phyloP scores from a whole-genome alignment of 768 basidiomycete genomes.

The Podaxis sp. region DNA sequence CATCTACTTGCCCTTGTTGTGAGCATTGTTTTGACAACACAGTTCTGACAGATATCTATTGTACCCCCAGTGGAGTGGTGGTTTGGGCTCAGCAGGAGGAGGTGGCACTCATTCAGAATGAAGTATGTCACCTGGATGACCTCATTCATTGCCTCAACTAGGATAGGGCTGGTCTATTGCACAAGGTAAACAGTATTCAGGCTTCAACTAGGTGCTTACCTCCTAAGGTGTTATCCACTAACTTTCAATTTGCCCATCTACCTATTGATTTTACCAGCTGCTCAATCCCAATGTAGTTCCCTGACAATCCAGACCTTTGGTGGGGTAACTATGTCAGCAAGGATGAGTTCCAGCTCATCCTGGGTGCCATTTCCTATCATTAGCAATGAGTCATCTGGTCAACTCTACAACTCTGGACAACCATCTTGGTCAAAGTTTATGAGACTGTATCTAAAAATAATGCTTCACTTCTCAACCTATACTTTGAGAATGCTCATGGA shows the following conservation, averaged over 20 bases:
- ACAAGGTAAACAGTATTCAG: not conserved
- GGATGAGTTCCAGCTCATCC: not conserved
- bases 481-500: conserved; percentile 1
- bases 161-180: not conserved
- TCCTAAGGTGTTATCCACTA: not conserved
- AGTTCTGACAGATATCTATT: not conserved
- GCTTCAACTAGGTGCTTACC: not conserved
- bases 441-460: not conserved
- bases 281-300: not conserved
- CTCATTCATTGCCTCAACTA: not conserved
- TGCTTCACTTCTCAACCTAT: not conserved
- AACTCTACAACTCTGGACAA: conserved; percentile 3
- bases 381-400: not conserved
- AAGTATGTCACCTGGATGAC: not conserved
- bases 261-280: not conserved
- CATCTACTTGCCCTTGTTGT: not conserved
- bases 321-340: not conserved
- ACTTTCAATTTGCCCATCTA: not conserved
- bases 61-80: not conserved
- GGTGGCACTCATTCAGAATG: not conserved
- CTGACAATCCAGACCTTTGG: no score
- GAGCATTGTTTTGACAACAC: not conserved
- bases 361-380: not conserved
- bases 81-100: not conserved
- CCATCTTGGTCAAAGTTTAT: not conserved